Evolutionary conservation across 257 asterid species (phyloP).

Genomic region (Salvia hispanica): DNA sequence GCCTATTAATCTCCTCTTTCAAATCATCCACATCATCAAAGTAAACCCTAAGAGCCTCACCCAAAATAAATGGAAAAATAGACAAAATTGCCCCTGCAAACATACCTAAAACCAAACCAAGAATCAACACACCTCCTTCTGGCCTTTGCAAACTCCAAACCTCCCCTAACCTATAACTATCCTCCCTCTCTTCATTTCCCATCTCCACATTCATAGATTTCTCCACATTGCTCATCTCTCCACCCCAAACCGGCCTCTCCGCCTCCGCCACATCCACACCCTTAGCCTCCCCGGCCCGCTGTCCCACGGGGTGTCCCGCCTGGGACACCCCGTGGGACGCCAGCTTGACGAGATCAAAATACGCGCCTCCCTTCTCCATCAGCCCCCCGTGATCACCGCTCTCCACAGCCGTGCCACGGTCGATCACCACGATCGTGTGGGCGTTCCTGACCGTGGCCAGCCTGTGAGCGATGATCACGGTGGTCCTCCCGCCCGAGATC

Average conservation of each 20-base stretch:
- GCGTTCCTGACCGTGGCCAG: slow-evolving; percentile 77
- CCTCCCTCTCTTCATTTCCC: slow-evolving; percentile 37
- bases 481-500: slow-evolving; percentile 66
- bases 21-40: slow-evolving; percentile 35
- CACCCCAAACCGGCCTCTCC: slow-evolving; percentile 26
- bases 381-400: slow-evolving; percentile 68
- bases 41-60: slow-evolving; percentile 73
- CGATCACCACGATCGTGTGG: slow-evolving; percentile 65
- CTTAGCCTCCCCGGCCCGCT: slow-evolving; percentile 32
- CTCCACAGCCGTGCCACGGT: slow-evolving; percentile 65
- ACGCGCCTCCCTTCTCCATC: slow-evolving; percentile 60
- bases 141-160: slow-evolving; percentile 71
- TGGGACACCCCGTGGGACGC: slow-evolving; percentile 64
- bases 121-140: slow-evolving; percentile 45
- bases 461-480: slow-evolving; percentile 74
- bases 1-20: slow-evolving; percentile 59
- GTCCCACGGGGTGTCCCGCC: slow-evolving; percentile 13
- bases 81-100: slow-evolving; percentile 87
- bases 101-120: slow-evolving; percentile 60
- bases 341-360: slow-evolving; percentile 66
- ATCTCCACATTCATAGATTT: slow-evolving; percentile 38
- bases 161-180: slow-evolving; percentile 51
- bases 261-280: slow-evolving; percentile 31
- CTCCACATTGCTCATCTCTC: slow-evolving; percentile 43
- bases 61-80: slow-evolving; percentile 71